These are phyloP conservation scores for Penicillium sp. DNA, from an alignment of 2,329 filamentous ascomycete genomes.

Conservation along the genomic window DNA sequence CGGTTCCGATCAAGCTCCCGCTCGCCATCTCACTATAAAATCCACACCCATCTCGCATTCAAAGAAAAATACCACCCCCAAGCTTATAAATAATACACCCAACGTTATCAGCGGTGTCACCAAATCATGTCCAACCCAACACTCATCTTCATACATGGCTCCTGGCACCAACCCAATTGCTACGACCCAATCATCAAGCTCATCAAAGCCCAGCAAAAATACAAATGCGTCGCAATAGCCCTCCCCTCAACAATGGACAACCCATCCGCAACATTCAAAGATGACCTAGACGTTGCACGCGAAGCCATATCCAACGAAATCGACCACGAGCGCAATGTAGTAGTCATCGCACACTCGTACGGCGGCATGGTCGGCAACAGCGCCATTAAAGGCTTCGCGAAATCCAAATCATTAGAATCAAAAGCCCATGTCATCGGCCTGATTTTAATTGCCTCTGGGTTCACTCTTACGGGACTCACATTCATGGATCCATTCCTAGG, in stretches of 20 bases:
- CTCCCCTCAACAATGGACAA: constrained; percentile 44
- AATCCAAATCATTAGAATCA: background rate
- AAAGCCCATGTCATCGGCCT: constrained; percentile 43
- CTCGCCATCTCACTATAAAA: too few species aligned
- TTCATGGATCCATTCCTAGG: constrained; percentile 49
- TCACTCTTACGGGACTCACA: constrained; percentile 37
- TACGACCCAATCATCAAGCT: constrained; percentile 40
- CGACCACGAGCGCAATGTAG: constrained; percentile 43
- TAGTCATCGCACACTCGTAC: constrained; percentile 54
- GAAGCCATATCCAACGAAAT: constrained; percentile 41
- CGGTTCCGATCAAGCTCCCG: too few species aligned
- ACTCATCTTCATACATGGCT: constrained; percentile 51
- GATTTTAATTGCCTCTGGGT: constrained; percentile 51
- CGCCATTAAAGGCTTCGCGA: constrained; percentile 48
- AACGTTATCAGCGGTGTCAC: too few species aligned
- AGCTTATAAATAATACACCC: too few species aligned
- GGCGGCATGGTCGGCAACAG: constrained; percentile 52
- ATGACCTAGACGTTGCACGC: constrained; percentile 46
- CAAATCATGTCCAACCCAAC: constrained; percentile 25
- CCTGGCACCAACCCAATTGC: constrained; percentile 49
- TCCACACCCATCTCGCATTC: too few species aligned
- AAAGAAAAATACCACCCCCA: too few species aligned
- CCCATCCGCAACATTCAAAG: constrained; percentile 42
- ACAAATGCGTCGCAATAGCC: constrained; percentile 39
- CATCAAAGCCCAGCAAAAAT: constrained; percentile 33